These are phyloP conservation scores for Berberis thunbergii DNA, from an alignment of 164 flowering plant genomes.

Conservation along the genomic window DNA sequence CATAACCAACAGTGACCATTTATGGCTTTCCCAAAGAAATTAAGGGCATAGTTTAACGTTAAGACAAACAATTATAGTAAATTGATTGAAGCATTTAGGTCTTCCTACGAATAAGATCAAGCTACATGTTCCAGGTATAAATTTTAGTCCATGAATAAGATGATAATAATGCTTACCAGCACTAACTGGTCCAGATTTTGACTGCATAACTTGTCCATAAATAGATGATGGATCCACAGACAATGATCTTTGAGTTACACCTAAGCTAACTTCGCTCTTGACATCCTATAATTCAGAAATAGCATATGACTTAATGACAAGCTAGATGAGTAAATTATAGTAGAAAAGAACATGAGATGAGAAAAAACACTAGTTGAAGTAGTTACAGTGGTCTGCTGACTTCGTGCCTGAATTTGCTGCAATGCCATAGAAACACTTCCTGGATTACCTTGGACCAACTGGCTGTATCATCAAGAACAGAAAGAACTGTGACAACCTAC, in stretches of 20 bases:
- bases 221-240: slow-evolving; percentile 79
- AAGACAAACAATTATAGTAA: too few relatives aligned
- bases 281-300: slow-evolving; percentile 43
- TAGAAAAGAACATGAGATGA: too few relatives aligned
- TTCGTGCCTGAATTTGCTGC: slow-evolving; percentile 78
- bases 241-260: slow-evolving; percentile 55
- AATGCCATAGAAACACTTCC: slow-evolving; percentile 63
- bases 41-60: too few relatives aligned
- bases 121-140: neutral
- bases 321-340: neutral
- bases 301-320: neutral
- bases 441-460: slow-evolving; percentile 61
- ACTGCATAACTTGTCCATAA: slow-evolving; percentile 74
- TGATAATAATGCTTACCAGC: slow-evolving; percentile 33
- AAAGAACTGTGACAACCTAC: neutral
- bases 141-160: neutral
- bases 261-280: slow-evolving; percentile 57
- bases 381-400: slow-evolving; percentile 48
- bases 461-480: slow-evolving; percentile 44
- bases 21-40: too few relatives aligned
- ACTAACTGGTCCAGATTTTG: slow-evolving; percentile 66
- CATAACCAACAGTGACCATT: too few relatives aligned
- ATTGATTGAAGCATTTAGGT: too few relatives aligned
- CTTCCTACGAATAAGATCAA: neutral
- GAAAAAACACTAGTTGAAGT: slow-evolving; percentile 10